phyloP scores from a whole-genome alignment of 2,329 filamentous ascomycete genomes.

The Allantophomopsis cytisporea region DNA sequence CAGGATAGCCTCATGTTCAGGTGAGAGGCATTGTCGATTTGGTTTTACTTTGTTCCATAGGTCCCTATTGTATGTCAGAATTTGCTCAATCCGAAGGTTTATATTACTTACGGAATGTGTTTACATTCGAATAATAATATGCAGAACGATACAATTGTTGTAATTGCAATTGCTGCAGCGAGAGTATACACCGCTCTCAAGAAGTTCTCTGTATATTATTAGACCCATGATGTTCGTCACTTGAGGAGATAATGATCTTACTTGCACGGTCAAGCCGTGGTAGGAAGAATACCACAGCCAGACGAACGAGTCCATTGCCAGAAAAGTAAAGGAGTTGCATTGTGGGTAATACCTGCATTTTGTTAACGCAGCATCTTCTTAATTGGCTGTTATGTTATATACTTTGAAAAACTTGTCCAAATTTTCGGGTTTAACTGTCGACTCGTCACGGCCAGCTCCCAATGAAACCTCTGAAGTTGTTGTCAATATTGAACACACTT shows the following conservation, averaged over 20 bases:
- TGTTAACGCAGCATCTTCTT: conserved; percentile 9
- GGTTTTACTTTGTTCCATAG: conserved; percentile 5
- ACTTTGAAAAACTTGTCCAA: neutral
- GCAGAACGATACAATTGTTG: conserved; percentile 5
- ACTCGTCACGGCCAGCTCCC: neutral
- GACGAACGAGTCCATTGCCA: conserved; percentile 17
- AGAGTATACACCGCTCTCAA: conserved; percentile 3
- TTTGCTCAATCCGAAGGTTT: neutral
- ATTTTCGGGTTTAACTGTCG: neutral
- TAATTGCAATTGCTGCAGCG: conserved; percentile 2
- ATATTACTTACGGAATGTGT: conserved; percentile 3
- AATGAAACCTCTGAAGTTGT: neutral
- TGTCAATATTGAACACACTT: neutral
- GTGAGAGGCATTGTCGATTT: conserved; percentile 14
- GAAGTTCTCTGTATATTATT: conserved; percentile 2
- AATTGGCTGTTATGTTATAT: conserved; percentile 8
- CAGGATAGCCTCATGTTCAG: conserved; percentile 13
- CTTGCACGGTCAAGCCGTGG: conserved; percentile 20
- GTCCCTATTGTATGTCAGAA: conserved; percentile 1
- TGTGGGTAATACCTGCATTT: conserved; percentile 1
- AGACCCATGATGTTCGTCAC: neutral
- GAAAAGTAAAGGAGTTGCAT: conserved; percentile 14
- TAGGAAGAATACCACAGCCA: conserved; percentile 21
- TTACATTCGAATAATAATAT: conserved; percentile 5
- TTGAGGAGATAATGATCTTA: conserved; percentile 7